A percentile compares a stretch with the other conserved stretches of the same genome.
Evolutionary conservation across 805 yeast species (phyloP).

Genomic region (Gaillardinia entomophila): DNA sequence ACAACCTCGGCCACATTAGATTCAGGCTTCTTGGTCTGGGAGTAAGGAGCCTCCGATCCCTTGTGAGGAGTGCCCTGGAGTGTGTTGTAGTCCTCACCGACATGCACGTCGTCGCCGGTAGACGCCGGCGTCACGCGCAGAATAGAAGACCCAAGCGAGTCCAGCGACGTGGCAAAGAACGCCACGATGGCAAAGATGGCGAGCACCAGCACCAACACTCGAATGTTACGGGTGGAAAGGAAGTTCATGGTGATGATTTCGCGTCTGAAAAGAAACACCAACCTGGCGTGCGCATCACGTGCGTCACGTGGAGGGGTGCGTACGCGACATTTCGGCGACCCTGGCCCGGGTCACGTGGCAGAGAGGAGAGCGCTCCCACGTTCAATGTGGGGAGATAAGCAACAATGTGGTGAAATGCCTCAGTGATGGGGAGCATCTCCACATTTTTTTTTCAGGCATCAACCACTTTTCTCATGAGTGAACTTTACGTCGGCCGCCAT

Average conservation of each 20-base stretch:
- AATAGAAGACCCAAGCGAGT: constrained; percentile 24
- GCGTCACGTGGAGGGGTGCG: not conserved
- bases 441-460: too few relatives aligned
- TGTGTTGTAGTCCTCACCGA: constrained; percentile 17
- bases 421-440: too few relatives aligned
- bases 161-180: constrained; percentile 43
- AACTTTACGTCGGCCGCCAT: too few relatives aligned
- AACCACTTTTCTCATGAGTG: too few relatives aligned
- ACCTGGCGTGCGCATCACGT: not conserved
- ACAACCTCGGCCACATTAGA: not conserved
- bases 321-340: too few relatives aligned
- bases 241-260: constrained; percentile 7
- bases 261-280: not conserved
- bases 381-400: too few relatives aligned
- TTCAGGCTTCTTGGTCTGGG: constrained; percentile 8
- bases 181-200: constrained; percentile 46
- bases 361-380: too few relatives aligned
- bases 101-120: constrained; percentile 15
- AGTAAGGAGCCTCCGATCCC: constrained; percentile 30
- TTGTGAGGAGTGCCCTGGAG: constrained; percentile 29
- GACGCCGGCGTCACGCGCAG: constrained; percentile 24
- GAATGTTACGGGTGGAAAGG: constrained; percentile 44
- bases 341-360: too few relatives aligned
- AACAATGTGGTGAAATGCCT: too few relatives aligned
- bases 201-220: constrained; percentile 46